Evolutionary conservation across 768 basidiomycete genomes (phyloP).

Genomic region (Pleurotus platypus): DNA sequence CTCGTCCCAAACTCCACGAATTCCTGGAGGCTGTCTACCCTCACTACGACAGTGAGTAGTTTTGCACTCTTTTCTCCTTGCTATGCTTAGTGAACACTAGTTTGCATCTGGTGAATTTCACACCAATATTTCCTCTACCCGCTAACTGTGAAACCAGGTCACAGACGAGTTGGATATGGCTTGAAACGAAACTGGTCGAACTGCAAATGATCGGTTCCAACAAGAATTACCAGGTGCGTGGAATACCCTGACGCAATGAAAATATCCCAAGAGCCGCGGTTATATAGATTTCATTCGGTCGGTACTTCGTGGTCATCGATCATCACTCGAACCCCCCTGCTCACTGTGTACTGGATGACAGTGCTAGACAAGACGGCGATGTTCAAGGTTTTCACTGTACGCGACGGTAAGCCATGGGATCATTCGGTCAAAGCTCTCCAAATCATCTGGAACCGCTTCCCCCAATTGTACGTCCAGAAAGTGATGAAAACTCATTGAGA

Average conservation of each 20-base stretch:
- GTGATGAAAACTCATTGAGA: background rate
- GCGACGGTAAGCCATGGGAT: conserved; percentile 69
- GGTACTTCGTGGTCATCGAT: conserved; percentile 1
- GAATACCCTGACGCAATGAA: background rate
- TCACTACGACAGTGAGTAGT: conserved; percentile 66
- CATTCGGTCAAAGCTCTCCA: conserved; percentile 81
- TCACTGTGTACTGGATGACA: conserved; percentile 16
- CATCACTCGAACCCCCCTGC: background rate
- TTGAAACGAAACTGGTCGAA: conserved; percentile 85
- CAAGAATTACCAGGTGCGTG: conserved; percentile 62
- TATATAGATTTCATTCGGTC: conserved; percentile 64
- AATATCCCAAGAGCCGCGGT: background rate
- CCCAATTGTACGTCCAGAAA: conserved; percentile 55
- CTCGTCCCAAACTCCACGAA: conserved; percentile 78
- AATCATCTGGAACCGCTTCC: conserved; percentile 86
- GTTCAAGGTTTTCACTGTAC: conserved; percentile 81
- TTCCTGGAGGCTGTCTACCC: conserved; percentile 80
- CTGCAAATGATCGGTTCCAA: conserved; percentile 77
- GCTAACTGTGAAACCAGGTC: conserved; percentile 43
- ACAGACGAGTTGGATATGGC: conserved; percentile 87
- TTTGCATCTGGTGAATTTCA: conserved; percentile 74
- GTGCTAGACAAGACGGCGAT: conserved; percentile 86
- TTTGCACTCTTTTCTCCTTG: background rate
- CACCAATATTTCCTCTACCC: background rate
- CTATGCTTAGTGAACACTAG: conserved; percentile 20